Evolutionary conservation across 352 stramenopile species (phyloP), one percentile per base, ranked within the genome.

Genomic region (Phytophthora constricta): DNA sequence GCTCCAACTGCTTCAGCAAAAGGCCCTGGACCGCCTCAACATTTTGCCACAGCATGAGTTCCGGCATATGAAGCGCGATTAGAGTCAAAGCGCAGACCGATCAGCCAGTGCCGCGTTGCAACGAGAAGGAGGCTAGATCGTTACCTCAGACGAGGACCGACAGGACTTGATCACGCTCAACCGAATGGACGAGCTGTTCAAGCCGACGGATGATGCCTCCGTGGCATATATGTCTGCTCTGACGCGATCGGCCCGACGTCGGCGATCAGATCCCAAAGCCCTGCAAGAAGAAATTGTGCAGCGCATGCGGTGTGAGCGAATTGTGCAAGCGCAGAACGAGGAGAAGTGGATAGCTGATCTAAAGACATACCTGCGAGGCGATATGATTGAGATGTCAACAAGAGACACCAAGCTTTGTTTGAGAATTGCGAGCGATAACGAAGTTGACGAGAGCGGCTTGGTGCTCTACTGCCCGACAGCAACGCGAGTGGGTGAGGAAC

Each of bases 31-130:
- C 22, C 17, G 7, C 4, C 33, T 63, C 4, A 10, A 17, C 0
- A 13, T 5, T 0, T 52, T 45, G 47, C 47, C 57, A 3, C 2
- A 42, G 0, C 37, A 45, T 13, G 31, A 51, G 14, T 19, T 51
- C 13, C 2, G 57, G n/a, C 57, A 65, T 22, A 25, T 65, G 2
- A 58, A 65, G 9, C 7, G 57, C 17, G 33, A 57, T 3, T 58
- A 33, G 46, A 64, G 57, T 17, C 26, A 41, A 0, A 54, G 45
- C 28, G 31, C 31, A 11, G 46, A 64, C 19, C 26, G 45, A 1
- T 17, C 57, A 3, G 46, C 46, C 0, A 51, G 57, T 17, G 9
- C 31, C 1, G 57, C 45, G 10, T 17, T 62, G 5, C 54, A 62
- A 19, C n/a, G 54, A 0, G n/a, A 62, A 11, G 41, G 5, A n/a